These are phyloP conservation scores for Annona squamosa DNA, from an alignment of 164 flowering plant genomes.

Conservation along the genomic window DNA sequence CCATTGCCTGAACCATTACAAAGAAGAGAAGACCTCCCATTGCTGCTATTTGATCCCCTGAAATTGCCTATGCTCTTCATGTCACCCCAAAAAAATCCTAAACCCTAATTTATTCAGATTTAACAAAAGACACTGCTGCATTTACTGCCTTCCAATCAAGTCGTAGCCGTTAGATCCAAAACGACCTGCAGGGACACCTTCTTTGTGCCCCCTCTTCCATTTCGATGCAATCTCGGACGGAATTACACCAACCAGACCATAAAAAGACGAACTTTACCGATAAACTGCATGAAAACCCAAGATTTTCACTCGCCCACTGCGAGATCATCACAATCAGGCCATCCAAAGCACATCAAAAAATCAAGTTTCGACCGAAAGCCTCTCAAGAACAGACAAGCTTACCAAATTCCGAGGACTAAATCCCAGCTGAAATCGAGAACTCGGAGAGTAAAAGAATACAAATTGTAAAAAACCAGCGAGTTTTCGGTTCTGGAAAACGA, in stretches of 20 bases:
- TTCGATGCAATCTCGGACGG: not conserved
- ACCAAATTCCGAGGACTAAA: not conserved
- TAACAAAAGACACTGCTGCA: not conserved
- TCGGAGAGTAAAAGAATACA: not conserved
- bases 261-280: not conserved
- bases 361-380: not conserved
- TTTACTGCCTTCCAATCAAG: not conserved
- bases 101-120: not conserved
- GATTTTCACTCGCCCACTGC: not conserved
- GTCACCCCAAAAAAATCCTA: not conserved
- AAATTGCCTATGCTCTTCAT: conserved; percentile 13
- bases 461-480: not conserved
- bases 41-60: conserved; percentile 14
- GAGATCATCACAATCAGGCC: not conserved
- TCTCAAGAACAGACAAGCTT: not conserved
- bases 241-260: not conserved
- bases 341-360: not conserved
- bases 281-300: not conserved
- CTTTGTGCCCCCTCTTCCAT: not conserved
- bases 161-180: not conserved
- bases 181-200: not conserved
- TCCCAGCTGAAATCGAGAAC: not conserved
- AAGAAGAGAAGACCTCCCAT: conserved; percentile 13
- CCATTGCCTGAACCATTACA: conserved; percentile 8
- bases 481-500: not conserved